phyloP scores from a whole-genome alignment of 2,329 filamentous ascomycete species.

The Decorospora gaudefroyi region DNA sequence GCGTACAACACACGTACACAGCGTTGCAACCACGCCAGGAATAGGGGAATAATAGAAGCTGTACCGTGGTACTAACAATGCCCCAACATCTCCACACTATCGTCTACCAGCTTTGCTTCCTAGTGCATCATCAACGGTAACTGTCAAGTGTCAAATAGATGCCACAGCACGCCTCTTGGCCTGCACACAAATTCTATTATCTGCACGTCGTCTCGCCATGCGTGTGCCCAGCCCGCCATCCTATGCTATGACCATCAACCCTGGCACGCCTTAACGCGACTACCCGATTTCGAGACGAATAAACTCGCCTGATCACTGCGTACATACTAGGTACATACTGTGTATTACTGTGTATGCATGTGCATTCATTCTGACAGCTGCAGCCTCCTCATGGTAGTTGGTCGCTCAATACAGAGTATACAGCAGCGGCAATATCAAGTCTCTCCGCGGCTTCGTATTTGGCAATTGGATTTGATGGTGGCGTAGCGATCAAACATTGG shows the following conservation, averaged over 20 bases:
- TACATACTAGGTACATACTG: too few relatives aligned
- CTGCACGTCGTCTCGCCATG: constrained; percentile 4
- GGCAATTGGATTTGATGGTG: neutral
- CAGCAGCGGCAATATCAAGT: constrained; percentile 1
- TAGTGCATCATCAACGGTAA: neutral
- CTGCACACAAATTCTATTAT: constrained; percentile 7
- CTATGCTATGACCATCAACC: constrained; percentile 8
- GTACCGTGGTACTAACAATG: constrained; percentile 3
- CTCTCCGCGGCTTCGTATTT: neutral
- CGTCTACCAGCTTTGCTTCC: neutral
- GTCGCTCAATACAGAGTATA: constrained; percentile 2
- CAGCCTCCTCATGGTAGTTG: constrained; percentile 1
- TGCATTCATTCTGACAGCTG: constrained; percentile 9
- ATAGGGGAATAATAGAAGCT: constrained; percentile 15
- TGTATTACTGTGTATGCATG: too few relatives aligned
- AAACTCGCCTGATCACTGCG: constrained; percentile 1
- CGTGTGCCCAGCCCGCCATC: constrained; percentile 5
- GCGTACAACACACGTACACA: constrained; percentile 8
- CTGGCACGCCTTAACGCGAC: too few relatives aligned
- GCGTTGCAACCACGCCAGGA: constrained; percentile 9
- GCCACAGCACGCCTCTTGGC: constrained; percentile 10
- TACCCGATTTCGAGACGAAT: constrained; percentile 4
- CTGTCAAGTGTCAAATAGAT: constrained; percentile 16
- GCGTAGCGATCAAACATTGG: constrained; percentile 2
- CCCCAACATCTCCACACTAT: constrained; percentile 9